These are phyloP conservation scores for Lunularia cruciata DNA, from an alignment of 225 moss, liverwort and hornwort genomes.

Conservation along the genomic window DNA sequence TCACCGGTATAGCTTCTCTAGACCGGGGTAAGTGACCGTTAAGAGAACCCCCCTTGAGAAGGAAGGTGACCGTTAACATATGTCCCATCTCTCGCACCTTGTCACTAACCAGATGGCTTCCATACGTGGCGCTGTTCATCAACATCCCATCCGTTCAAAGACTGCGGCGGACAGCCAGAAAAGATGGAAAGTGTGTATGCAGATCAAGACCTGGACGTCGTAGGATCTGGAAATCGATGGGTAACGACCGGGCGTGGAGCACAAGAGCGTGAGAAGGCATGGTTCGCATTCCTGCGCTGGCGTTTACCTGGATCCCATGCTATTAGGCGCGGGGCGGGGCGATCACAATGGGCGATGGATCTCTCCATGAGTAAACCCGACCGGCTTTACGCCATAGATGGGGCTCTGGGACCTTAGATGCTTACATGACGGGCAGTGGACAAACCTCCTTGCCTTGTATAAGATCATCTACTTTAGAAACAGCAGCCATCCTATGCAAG, in stretches of 20 bases:
- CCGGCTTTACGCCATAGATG: background rate
- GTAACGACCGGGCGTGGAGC: background rate
- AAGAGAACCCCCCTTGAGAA: background rate
- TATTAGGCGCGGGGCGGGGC: background rate
- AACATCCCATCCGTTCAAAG: no score
- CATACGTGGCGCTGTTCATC: no score
- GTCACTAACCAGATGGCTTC: no score
- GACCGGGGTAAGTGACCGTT: conserved; percentile 16
- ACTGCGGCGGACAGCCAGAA: no score
- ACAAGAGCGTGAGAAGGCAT: background rate
- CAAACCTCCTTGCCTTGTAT: background rate
- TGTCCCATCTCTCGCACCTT: background rate
- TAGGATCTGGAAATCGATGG: background rate
- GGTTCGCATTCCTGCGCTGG: conserved; percentile 7
- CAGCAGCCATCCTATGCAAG: no score
- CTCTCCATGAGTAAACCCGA: background rate
- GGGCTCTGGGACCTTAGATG: no score
- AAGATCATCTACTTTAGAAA: no score
- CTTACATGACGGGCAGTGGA: no score
- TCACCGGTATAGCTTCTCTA: background rate
- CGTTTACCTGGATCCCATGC: background rate
- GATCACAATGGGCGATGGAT: background rate
- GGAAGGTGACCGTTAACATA: background rate
- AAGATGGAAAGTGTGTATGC: no score
- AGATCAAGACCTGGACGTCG: background rate